Conservation (phyloP, 2,329 filamentous ascomycete species). For the Huntiella moniliformis region DNA sequence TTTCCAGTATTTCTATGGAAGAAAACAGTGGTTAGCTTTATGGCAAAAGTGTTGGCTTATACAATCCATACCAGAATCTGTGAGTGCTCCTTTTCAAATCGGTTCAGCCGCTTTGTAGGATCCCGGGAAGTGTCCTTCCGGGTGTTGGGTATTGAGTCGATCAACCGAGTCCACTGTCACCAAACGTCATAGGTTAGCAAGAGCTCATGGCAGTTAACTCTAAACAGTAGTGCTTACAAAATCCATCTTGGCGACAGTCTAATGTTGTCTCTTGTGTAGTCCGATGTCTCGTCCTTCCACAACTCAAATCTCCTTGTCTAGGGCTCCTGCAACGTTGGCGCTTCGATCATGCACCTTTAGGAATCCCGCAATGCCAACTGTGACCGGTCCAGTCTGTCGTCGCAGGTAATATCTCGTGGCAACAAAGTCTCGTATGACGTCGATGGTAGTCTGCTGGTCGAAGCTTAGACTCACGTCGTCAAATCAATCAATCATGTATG, state of each 20-base stretch:
- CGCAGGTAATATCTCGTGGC: too few species aligned
- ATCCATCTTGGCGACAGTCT: constrained; percentile 4
- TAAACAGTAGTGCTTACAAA: constrained; percentile 1
- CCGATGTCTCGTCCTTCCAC: too few species aligned
- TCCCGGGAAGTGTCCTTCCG: constrained; percentile 43
- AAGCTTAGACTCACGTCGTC: background rate
- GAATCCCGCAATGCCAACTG: too few species aligned
- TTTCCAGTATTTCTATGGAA: constrained; percentile 31
- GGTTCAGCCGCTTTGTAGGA: constrained; percentile 43
- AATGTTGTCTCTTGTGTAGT: background rate
- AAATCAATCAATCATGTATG: background rate
- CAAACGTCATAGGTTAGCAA: background rate
- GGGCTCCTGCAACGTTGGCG: too few species aligned
- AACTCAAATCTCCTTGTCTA: too few species aligned
- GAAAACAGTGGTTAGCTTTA: background rate
- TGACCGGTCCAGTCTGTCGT: too few species aligned
- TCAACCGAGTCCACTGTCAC: constrained; percentile 44
- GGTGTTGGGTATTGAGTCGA: constrained; percentile 41
- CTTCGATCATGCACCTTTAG: too few species aligned
- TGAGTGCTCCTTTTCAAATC: constrained; percentile 48
- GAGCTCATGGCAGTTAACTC: background rate
- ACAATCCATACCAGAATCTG: constrained; percentile 34
- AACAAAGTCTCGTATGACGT: too few species aligned
- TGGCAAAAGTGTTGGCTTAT: background rate
- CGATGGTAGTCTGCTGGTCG: background rate